phyloP scores from a whole-genome alignment of 176 grass and related monocot genomes.

The Triticum turgidum region DNA sequence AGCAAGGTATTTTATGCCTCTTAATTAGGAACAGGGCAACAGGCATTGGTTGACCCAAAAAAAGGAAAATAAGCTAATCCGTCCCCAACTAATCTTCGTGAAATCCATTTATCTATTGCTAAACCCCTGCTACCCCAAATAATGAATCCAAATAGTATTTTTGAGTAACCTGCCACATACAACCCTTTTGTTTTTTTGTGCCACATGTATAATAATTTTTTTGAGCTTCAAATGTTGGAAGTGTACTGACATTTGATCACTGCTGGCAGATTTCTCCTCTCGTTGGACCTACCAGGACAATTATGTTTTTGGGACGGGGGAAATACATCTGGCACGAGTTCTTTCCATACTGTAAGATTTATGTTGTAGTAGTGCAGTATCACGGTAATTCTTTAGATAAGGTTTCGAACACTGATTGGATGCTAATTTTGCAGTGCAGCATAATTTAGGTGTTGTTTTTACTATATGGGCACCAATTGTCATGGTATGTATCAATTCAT shows the following conservation, averaged over 20 bases:
- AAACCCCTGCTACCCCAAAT: not conserved
- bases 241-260: slow-evolving; percentile 23
- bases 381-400: not conserved
- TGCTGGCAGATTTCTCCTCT: slow-evolving; percentile 79
- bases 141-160: not conserved
- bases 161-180: not conserved
- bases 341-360: slow-evolving; percentile 87
- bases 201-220: not conserved
- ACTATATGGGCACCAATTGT: slow-evolving; percentile 93
- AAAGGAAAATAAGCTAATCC: not conserved
- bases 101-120: not conserved
- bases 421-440: slow-evolving; percentile 62
- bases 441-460: slow-evolving; percentile 87
- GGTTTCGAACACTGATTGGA: slow-evolving; percentile 28
- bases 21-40: not conserved
- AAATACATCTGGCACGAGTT: slow-evolving; percentile 91
- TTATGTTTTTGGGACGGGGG: slow-evolving; percentile 69
- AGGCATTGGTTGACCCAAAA: not conserved
- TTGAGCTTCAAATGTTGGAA: slow-evolving; percentile 8
- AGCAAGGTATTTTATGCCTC: not conserved
- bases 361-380: not conserved
- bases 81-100: not conserved
- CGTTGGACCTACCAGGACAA: slow-evolving; percentile 70
- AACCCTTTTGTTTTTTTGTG: not conserved
- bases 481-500: slow-evolving; percentile 60